Conservation (phyloP, 805 yeast species). For the Phaffomyces opuntiae region DNA sequence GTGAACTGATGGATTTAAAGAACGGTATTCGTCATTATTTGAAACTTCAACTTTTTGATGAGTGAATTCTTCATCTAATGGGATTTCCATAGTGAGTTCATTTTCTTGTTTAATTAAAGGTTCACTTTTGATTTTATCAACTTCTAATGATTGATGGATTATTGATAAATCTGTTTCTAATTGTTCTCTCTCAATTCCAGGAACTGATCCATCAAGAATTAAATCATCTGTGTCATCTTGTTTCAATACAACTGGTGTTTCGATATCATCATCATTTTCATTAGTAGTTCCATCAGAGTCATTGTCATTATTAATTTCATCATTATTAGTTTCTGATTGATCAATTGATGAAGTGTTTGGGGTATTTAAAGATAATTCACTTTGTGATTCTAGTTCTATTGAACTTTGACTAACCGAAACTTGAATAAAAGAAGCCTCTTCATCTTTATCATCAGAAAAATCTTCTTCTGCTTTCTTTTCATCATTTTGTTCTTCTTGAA, state of each 20-base stretch:
- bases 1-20: constrained; percentile 5
- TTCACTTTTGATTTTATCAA: neutral
- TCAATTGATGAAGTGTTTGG: too few species aligned
- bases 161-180: neutral
- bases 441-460: neutral
- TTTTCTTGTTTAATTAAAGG: neutral
- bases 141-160: neutral
- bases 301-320: too few species aligned
- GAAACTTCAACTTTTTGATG: neutral
- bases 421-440: neutral
- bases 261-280: too few species aligned
- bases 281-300: too few species aligned
- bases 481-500: neutral
- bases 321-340: too few species aligned
- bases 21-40: constrained; percentile 5
- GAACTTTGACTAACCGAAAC: neutral
- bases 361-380: too few species aligned
- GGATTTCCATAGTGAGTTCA: neutral
- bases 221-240: neutral
- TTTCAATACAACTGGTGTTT: neutral
- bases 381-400: neutral
- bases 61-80: constrained; percentile 2
- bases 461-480: neutral
- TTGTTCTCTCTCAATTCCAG: neutral
- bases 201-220: neutral